Base-by-base conservation (phyloP, 73 alveolate species). In the Paramecium bursaria region DNA sequence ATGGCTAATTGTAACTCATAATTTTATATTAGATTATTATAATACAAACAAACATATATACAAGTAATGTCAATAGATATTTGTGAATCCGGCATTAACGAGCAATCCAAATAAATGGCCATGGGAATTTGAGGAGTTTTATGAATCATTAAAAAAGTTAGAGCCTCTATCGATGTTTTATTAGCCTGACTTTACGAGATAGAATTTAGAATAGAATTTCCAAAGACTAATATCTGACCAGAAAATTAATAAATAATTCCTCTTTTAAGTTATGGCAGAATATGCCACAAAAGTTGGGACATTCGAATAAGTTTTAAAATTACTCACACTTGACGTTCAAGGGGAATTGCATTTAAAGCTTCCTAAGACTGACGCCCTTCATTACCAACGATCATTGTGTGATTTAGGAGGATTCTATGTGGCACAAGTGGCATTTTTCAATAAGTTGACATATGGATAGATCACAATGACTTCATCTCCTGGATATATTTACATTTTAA, bases 391-490 rank as follows among this genome's bases (percentile, higher is more conserved):
- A 60, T 73, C 89, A 17, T 77, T 86, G 25, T 79, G 91, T 27
- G 85, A 90, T 48, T 60, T 80, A 50, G 97, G 97, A 73, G 85
- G 88, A 21, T 86, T 92, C 15, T 55, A 90, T 10, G 61, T 92
- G 2, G 87, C 95, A 1, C 77, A 86, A 30, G 61, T 75, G 25
- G 53, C 85, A 47, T 80, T 85, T 19, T 88, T 88, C 52, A 87
- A 23, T 15, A 86, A 73, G 74, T 44, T 73, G 23, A 50, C 75
- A 11, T 93, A 90, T 39, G 44, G 42, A 35, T 73, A 75, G 73
- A 80, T 94, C n/a, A 80, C 97, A 9, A 74, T 94, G 35, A 90
- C 98, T 21, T 90, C 96, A 3, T 95, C 91, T 50, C 94, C 95
- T 46, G 79, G 49, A 39, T 94, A 92, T 57, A 61, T 94, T 35